phyloP scores from a whole-genome alignment of 2,329 filamentous ascomycete genomes.

The Phaeophleospora eucalypticola region DNA sequence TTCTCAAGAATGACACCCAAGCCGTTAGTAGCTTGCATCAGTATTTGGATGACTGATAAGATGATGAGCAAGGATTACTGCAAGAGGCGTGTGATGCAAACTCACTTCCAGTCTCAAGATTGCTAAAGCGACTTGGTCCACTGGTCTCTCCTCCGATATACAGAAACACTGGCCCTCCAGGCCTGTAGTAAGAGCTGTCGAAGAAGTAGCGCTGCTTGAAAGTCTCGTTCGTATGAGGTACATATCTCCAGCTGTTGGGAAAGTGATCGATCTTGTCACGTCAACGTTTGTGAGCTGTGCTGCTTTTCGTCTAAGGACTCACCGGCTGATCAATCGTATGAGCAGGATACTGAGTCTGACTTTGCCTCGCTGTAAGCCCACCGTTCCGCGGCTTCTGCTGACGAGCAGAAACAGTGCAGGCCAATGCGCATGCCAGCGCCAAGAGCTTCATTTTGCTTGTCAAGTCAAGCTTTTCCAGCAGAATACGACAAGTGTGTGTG shows the following conservation, averaged over 20 bases:
- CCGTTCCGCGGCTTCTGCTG: too few relatives aligned
- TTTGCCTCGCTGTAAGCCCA: constrained; percentile 3
- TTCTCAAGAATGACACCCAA: constrained; percentile 54
- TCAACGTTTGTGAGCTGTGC: too few relatives aligned
- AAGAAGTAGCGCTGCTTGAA: constrained; percentile 80
- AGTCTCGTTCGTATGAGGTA: constrained; percentile 64
- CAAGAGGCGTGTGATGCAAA: background rate
- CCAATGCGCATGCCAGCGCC: background rate
- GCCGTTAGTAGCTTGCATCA: constrained; percentile 53
- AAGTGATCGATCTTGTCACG: constrained; percentile 79
- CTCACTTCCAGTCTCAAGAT: constrained; percentile 64
- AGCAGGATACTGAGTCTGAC: constrained; percentile 1
- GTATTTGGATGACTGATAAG: constrained; percentile 42
- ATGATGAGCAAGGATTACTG: background rate
- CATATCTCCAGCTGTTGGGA: constrained; percentile 71
- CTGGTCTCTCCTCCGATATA: constrained; percentile 68
- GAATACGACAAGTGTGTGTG: background rate
- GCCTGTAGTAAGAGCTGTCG: constrained; percentile 67
- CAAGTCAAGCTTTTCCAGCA: too few relatives aligned
- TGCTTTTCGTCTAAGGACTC: too few relatives aligned
- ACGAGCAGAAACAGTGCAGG: background rate
- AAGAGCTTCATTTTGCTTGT: background rate
- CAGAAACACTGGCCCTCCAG: constrained; percentile 75
- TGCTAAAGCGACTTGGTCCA: constrained; percentile 59
- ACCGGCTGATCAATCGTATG: constrained; percentile 9